Evolutionary conservation across 768 basidiomycete genomes (phyloP).

Genomic region (Inosperma sp.): DNA sequence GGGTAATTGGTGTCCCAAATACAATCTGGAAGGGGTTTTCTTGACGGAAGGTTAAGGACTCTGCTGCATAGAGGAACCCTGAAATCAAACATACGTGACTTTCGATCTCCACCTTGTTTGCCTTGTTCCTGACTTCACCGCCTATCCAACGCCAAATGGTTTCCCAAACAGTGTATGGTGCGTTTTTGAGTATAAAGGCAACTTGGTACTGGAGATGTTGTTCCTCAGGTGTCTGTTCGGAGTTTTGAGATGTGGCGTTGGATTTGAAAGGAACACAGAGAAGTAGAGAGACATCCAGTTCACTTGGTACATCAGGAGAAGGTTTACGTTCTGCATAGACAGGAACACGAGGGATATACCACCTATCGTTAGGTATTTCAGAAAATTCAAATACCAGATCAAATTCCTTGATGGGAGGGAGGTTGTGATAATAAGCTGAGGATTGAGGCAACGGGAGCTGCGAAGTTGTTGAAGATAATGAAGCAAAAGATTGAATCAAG

Average conservation of each 20-base stretch:
- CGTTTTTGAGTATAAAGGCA: constrained; percentile 47
- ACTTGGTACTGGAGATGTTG: constrained; percentile 24
- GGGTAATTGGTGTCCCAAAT: constrained; percentile 53
- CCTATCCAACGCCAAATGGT: constrained; percentile 60
- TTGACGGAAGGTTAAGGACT: constrained; percentile 17
- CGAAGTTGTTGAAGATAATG: constrained; percentile 43
- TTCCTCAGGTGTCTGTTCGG: constrained; percentile 10
- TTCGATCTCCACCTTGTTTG: constrained; percentile 41
- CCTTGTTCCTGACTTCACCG: constrained; percentile 45
- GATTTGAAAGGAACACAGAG: constrained; percentile 37
- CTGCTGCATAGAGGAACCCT: neutral
- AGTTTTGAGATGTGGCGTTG: constrained; percentile 15
- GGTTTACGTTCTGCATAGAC: constrained; percentile 42
- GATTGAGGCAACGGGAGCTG: constrained; percentile 13
- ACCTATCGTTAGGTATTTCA: constrained; percentile 59
- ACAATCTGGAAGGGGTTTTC: constrained; percentile 44
- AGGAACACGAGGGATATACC: constrained; percentile 61
- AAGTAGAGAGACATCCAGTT: constrained; percentile 22
- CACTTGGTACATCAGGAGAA: constrained; percentile 13
- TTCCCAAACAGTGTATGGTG: constrained; percentile 51
- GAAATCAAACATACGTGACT: constrained; percentile 38
- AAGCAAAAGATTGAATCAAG: constrained; percentile 66
- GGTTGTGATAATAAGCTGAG: constrained; percentile 11
- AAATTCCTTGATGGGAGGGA: constrained; percentile 48
- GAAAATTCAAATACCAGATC: constrained; percentile 71